Percentiles rank a stretch among this genome's conserved stretches.
Conservation (phyloP, 768 basidiomycete species). For the Saitozyma sp. region DNA sequence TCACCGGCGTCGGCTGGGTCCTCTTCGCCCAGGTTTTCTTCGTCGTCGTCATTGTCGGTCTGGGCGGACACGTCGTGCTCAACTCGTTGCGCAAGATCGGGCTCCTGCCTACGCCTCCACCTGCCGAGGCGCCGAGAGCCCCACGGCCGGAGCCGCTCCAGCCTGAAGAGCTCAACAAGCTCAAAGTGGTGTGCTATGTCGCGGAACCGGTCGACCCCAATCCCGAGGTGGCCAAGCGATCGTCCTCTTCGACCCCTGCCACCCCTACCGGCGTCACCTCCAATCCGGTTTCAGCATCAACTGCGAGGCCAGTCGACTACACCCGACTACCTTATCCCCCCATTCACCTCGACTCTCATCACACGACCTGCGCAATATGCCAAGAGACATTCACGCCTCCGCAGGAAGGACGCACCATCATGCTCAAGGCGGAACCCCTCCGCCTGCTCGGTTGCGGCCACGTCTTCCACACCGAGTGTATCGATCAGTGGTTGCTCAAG, state of each 20-base stretch:
- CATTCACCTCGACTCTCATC: slow-evolving; percentile 15
- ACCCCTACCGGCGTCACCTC: too few species aligned
- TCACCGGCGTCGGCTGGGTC: slow-evolving; percentile 44
- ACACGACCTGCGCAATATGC: slow-evolving; percentile 39
- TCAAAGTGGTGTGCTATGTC: slow-evolving; percentile 31
- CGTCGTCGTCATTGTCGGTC: slow-evolving; percentile 29
- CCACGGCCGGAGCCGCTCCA: slow-evolving; percentile 25
- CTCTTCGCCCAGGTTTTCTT: slow-evolving; percentile 36
- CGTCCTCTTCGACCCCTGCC: too few species aligned
- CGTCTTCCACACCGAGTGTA: slow-evolving; percentile 73
- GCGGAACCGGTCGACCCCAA: slow-evolving; percentile 2
- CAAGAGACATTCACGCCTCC: slow-evolving; percentile 31
- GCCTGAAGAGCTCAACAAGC: slow-evolving; percentile 14
- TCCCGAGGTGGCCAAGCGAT: not conserved
- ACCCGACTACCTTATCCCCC: slow-evolving; percentile 23
- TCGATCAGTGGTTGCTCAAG: slow-evolving; percentile 84
- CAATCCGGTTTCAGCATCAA: not conserved
- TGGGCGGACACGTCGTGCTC: slow-evolving; percentile 31
- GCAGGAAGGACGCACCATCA: slow-evolving; percentile 11
- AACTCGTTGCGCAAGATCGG: slow-evolving; percentile 19
- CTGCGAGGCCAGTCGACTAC: slow-evolving; percentile 1
- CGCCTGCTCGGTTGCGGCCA: slow-evolving; percentile 76
- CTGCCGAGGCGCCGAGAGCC: slow-evolving; percentile 24
- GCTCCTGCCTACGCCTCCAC: slow-evolving; percentile 18
- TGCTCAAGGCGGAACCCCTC: slow-evolving; percentile 60